These are phyloP conservation scores for Silybum marianum DNA, from an alignment of 129 eudicot genomes.

Conservation along the genomic window DNA sequence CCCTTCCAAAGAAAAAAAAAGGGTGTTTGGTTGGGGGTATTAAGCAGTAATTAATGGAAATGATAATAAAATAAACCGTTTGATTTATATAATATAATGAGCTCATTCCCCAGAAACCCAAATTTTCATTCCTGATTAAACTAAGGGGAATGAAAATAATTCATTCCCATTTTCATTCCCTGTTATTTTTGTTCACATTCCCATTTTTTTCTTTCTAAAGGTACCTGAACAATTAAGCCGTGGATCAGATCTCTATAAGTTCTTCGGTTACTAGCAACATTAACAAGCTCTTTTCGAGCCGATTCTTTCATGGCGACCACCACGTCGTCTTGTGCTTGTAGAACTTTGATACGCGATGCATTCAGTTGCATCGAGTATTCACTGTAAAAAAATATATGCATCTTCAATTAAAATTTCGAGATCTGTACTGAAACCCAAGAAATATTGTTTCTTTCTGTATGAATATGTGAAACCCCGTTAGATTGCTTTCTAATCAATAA, in stretches of 20 bases:
- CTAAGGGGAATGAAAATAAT: too few species aligned
- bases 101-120: too few species aligned
- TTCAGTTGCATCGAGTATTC: slow-evolving; percentile 78
- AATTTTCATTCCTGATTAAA: too few species aligned
- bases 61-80: too few species aligned
- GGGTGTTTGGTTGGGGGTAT: too few species aligned
- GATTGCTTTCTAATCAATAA: too few species aligned
- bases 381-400: slow-evolving; percentile 27
- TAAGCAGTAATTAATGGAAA: too few species aligned
- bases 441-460: background rate
- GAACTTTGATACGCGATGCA: slow-evolving; percentile 67
- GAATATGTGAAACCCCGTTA: background rate
- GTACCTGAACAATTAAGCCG: slow-evolving; percentile 62
- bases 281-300: slow-evolving; percentile 60
- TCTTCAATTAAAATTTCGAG: background rate
- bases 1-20: too few species aligned
- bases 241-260: slow-evolving; percentile 55
- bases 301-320: slow-evolving; percentile 57
- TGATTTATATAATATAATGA: too few species aligned
- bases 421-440: background rate
- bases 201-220: too few species aligned
- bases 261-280: slow-evolving; percentile 49
- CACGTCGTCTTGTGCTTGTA: slow-evolving; percentile 75
- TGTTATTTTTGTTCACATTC: too few species aligned
- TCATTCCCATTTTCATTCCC: too few species aligned